These are phyloP conservation scores for Fusarium burgessii DNA, from an alignment of 2,329 filamentous ascomycete genomes.

Conservation along the genomic window DNA sequence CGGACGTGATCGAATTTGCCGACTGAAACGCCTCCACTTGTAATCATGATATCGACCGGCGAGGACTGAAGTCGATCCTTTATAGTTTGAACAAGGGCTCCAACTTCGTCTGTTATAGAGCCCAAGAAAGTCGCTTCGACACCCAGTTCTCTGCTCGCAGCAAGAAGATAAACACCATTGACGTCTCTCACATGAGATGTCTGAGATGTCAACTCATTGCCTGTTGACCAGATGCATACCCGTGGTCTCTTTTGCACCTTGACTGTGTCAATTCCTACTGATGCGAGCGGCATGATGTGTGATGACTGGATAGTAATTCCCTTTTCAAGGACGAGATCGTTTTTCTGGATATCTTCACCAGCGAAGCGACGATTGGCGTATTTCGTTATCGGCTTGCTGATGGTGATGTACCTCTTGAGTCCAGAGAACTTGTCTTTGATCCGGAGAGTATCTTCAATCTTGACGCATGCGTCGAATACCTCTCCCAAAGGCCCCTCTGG, in stretches of 20 bases:
- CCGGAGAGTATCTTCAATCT: neutral
- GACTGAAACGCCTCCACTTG: neutral
- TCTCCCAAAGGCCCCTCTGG: neutral
- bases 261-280: rapidly evolving
- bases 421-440: neutral
- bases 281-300: neutral
- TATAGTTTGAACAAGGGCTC: neutral
- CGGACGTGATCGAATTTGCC: neutral
- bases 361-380: neutral
- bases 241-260: neutral
- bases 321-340: rapidly evolving
- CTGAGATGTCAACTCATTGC: neutral
- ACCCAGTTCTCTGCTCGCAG: neutral
- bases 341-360: neutral
- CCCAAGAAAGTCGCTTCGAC: neutral
- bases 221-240: neutral
- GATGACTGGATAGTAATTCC: neutral
- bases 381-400: neutral
- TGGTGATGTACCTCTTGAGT: rapidly evolving
- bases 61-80: neutral
- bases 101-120: neutral
- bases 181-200: neutral
- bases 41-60: neutral
- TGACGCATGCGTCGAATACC: neutral
- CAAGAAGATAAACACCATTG: neutral